A percentile compares a stretch with the other conserved stretches of the same genome.
Evolutionary conservation across 2,329 filamentous ascomycete species (phyloP).

Genomic region (Fusarium setosum): DNA sequence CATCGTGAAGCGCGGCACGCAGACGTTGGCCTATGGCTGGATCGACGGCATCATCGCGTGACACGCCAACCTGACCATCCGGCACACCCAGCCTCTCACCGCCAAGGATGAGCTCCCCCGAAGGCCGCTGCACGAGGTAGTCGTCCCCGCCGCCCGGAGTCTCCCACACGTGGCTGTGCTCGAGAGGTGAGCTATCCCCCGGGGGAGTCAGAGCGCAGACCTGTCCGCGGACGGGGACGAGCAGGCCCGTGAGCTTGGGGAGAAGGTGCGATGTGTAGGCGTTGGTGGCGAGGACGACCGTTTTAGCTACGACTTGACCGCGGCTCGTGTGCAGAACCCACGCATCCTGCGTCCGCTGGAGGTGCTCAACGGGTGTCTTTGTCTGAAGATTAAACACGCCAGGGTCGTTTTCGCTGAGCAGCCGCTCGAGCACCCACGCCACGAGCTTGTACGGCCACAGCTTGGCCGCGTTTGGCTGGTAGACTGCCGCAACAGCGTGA

Average conservation of each 20-base stretch:
- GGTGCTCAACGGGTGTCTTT: constrained; percentile 70
- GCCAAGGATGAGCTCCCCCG: constrained; percentile 73
- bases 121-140: constrained; percentile 78
- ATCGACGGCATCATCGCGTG: constrained; percentile 70
- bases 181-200: constrained; percentile 50
- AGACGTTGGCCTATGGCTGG: constrained; percentile 66
- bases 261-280: constrained; percentile 84
- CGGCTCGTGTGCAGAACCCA: constrained; percentile 77
- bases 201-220: constrained; percentile 75
- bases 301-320: constrained; percentile 71
- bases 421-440: constrained; percentile 73
- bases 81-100: constrained; percentile 71
- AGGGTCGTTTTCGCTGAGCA: constrained; percentile 54
- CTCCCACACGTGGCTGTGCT: constrained; percentile 73
- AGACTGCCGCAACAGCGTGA: constrained; percentile 70
- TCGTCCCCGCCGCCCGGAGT: constrained; percentile 67
- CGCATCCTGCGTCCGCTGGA: constrained; percentile 51
- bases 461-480: constrained; percentile 73
- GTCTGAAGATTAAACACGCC: constrained; percentile 78
- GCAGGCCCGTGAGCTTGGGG: constrained; percentile 74
- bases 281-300: constrained; percentile 84
- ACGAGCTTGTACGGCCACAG: constrained; percentile 90
- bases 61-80: constrained; percentile 61
- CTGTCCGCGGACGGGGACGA: constrained; percentile 82
- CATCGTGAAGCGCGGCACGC: constrained; percentile 54